Conservation (phyloP, 768 basidiomycete genomes). For the Pulveroboletus sp. region DNA sequence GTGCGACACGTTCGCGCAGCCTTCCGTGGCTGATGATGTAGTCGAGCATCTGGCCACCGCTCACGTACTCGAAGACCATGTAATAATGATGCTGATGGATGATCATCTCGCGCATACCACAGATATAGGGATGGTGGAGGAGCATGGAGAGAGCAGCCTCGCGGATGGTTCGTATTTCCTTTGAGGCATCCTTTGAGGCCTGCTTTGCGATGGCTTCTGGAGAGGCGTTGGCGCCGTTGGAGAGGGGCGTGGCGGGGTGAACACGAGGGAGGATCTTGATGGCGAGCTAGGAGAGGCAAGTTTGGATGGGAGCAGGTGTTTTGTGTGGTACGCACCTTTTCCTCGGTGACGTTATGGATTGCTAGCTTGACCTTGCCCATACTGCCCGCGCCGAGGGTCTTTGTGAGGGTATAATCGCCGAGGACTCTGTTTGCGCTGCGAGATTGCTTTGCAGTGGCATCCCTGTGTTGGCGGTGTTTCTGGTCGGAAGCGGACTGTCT, state of each 20-base stretch:
- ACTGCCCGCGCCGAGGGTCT: slow-evolving; percentile 94
- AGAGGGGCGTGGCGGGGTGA: slow-evolving; percentile 53
- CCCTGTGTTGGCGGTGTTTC: slow-evolving; percentile 29
- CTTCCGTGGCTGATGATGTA: slow-evolving; percentile 99
- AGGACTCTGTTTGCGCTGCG: slow-evolving; percentile 52
- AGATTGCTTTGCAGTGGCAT: slow-evolving; percentile 35
- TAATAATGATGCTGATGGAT: slow-evolving; percentile 98
- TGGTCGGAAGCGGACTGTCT: slow-evolving; percentile 27
- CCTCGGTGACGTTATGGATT: slow-evolving; percentile 80
- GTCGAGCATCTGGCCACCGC: slow-evolving; percentile 99
- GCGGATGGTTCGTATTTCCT: slow-evolving; percentile 93
- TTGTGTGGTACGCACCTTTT: slow-evolving; percentile 66
- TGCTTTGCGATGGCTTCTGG: slow-evolving; percentile 69
- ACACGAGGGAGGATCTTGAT: slow-evolving; percentile 96
- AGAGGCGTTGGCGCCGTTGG: slow-evolving; percentile 42
- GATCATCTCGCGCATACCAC: slow-evolving; percentile 99
- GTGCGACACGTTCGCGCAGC: slow-evolving; percentile 88
- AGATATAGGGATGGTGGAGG: slow-evolving; percentile 97
- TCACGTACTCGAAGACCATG: slow-evolving; percentile 99
- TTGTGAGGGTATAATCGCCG: slow-evolving; percentile 93
- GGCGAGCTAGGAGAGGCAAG: slow-evolving; percentile 61
- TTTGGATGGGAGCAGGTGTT: slow-evolving; percentile 12
- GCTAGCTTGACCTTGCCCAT: slow-evolving; percentile 99
- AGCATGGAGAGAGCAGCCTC: slow-evolving; percentile 95
- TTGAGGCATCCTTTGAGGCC: slow-evolving; percentile 85